Evolutionary conservation across 2,329 filamentous ascomycete genomes (phyloP).

Genomic region (Fusarium beomiforme): DNA sequence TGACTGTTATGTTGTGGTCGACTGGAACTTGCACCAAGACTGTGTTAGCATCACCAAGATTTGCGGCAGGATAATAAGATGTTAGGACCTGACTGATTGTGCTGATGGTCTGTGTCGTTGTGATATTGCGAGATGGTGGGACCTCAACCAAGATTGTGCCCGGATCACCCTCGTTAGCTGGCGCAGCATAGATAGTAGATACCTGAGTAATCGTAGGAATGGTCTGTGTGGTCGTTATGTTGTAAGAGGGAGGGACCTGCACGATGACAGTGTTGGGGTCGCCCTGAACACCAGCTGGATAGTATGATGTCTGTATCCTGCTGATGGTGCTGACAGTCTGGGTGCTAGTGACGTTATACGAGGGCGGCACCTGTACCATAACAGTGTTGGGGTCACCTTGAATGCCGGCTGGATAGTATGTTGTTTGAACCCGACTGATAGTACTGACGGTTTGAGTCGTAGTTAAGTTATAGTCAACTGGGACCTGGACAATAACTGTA

Average conservation of each 20-base stretch:
- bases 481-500: neutral
- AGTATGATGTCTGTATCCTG: neutral
- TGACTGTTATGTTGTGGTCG: neutral
- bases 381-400: conserved; percentile 11
- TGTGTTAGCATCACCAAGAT: neutral
- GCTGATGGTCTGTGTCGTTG: neutral
- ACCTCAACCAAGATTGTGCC: neutral
- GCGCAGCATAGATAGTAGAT: neutral
- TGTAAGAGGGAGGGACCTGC: neutral
- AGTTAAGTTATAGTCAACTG: neutral
- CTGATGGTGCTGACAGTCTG: neutral
- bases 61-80: neutral
- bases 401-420: neutral
- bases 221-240: neutral
- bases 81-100: neutral
- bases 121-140: neutral
- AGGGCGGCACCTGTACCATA: neutral
- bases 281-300: neutral
- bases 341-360: conserved; percentile 3
- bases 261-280: neutral
- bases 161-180: neutral
- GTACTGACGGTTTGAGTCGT: neutral
- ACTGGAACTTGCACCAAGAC: too few species aligned
- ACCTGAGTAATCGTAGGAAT: neutral
- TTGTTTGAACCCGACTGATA: neutral